Base-by-base conservation (phyloP, 1,284 basidiomycete species). In the Sphagnurus paluster region DNA sequence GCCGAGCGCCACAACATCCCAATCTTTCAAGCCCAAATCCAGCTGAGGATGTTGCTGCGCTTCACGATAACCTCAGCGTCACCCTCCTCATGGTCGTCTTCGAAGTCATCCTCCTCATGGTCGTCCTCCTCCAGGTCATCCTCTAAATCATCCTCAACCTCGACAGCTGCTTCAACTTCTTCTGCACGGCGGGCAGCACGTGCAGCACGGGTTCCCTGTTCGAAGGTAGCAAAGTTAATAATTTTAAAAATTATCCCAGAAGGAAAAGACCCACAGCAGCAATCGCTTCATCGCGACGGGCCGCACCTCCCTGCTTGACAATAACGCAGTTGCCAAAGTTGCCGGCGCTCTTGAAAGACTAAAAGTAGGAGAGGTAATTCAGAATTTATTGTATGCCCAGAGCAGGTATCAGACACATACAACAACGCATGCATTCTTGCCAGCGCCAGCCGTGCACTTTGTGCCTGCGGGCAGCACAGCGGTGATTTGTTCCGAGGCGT, bases 311-410 rank as follows among this genome's bases (percentile, higher is more conserved):
- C 52, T 69, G 66, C 24, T 64, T 54, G 17, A 68, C 70, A 39
- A 71, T 73, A n/a, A 74, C 68, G 50, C 77, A 80, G 57, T 78
- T 78, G 44, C 76, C 78, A 54, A 78, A 78, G 11, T 72, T 72
- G 16, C 64, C 67, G 24, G 67, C 60, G 19, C 72, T 70, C 38
- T 59, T 69, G 56, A 77, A 69, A 7, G 72, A 69, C 57, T 68
- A 38, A 2, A 35, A 14, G 17, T 11, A 36, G 33, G 21, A 5
- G 28, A 23, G 32, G 33, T 40, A 17, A 44, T 30, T 26, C 23
- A 11, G 19, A 8, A 9, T 24, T 6, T 11, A 26, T 5, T 21
- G 14, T 2, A 25, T 2, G 7, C 13, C 19, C 17, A 30, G 23
- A 24, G 38, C 10, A 7, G 19, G 26, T 38, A n/a, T n/a, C n/a